Evolutionary conservation across 352 stramenopile species (phyloP).

Genomic region (Globisporangium cederbergense): DNA sequence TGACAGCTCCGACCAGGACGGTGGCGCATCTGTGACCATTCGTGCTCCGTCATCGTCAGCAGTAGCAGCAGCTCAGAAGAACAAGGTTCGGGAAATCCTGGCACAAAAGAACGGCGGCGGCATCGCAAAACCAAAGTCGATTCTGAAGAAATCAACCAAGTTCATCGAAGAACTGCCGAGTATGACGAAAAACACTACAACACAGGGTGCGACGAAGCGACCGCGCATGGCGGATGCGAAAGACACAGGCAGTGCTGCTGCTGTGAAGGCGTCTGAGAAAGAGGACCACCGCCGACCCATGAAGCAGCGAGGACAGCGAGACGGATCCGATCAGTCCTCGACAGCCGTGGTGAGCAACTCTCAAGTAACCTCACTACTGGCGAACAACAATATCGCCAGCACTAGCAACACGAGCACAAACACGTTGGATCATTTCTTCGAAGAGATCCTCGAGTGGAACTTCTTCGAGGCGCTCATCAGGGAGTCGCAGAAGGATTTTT

Average conservation of each 20-base stretch:
- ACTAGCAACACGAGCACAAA: conserved; percentile 36
- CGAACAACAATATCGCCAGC: background rate
- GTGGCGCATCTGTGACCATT: conserved; percentile 10
- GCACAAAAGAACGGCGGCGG: conserved; percentile 11
- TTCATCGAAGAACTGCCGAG: conserved; percentile 9
- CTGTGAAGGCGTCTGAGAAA: conserved; percentile 10
- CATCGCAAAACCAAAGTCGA: conserved; percentile 28
- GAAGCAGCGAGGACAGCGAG: conserved; percentile 42
- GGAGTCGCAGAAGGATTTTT: conserved; percentile 51
- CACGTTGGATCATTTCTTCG: conserved; percentile 80
- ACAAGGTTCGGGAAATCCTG: conserved; percentile 14
- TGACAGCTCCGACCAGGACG: conserved; percentile 50
- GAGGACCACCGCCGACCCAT: conserved; percentile 61
- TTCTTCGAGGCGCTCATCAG: conserved; percentile 58
- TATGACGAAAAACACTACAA: background rate
- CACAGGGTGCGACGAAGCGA: conserved; percentile 7
- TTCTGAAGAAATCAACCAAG: conserved; percentile 34
- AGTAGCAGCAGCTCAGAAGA: conserved; percentile 1
- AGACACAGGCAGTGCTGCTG: conserved; percentile 13
- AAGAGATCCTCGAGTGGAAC: conserved; percentile 82
- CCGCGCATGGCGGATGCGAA: conserved; percentile 17
- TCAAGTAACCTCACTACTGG: conserved; percentile 3
- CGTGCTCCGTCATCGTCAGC: conserved; percentile 8
- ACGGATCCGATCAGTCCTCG: conserved; percentile 16
- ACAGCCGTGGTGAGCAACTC: conserved; percentile 17